Base-by-base conservation (phyloP, 2,329 filamentous ascomycete genomes). In the Didymella exigua region DNA sequence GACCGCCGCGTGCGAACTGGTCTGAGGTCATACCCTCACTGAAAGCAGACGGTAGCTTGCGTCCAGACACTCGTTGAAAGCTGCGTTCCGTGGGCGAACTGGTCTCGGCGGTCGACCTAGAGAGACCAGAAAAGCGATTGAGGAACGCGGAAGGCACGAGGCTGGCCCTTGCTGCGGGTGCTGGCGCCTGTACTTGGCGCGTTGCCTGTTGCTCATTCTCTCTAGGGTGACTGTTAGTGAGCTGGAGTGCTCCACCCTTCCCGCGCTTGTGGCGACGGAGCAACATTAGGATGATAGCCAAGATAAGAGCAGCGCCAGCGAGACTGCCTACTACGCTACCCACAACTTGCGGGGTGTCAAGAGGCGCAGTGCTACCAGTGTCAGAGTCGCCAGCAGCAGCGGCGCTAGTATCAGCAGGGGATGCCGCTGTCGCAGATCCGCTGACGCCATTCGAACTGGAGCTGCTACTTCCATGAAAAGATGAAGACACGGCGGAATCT, bases 271-370 rank as follows among this genome's bases (percentile, higher is more conserved):
- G 83, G 65, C 82, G 81, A 54, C 79, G 77, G 41, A 84, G 73
- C 49, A 86, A 70, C 27, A 86, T 70, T 47, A 87, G 68, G 10
- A 85, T 68, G 27, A 82, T 72, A 10, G 81, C 66, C 8, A 83
- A 65, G 7, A 84, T 66, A 7, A 84, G 67, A 11, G 83, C 81
- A 29, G 83, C 66, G 24, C 84, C 85, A 29, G 84, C 84, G 44
- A 86, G 78, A 40, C 84, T 84, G 14, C 85, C 85, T 23, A 88
- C 78, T n/a, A 87, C 82, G 41, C 84, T 84, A 7, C 85, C 85
- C 18, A 86, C 83, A 3, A 87, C 81, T 54, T 79, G 79, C 14
- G 80, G 79, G 21, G 82, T 84, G 38, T 77, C 75, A 6, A 78
- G 70, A 18, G 74, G 68, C 14, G 64, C 60, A 27, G 63, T 58